phyloP scores from a whole-genome alignment of 2,329 filamentous ascomycete genomes.

The Colletotrichum theobromicola region DNA sequence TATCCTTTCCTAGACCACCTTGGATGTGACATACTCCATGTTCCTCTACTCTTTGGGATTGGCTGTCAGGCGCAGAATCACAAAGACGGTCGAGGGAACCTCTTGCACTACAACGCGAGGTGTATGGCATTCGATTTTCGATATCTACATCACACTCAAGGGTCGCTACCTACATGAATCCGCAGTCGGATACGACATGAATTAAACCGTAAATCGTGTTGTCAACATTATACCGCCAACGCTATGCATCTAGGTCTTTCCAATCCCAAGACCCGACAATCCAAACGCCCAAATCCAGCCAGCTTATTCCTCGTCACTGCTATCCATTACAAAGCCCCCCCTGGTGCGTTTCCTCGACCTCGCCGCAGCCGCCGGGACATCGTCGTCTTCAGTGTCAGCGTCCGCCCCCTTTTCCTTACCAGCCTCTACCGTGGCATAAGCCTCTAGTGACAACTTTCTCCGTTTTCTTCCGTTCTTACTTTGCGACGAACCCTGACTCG shows the following conservation, averaged over 20 bases:
- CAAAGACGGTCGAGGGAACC: too few species aligned
- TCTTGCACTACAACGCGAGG: too few species aligned
- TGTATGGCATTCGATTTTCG: too few species aligned
- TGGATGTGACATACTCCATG: too few species aligned
- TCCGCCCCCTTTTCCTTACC: not conserved
- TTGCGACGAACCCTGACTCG: constrained; percentile 13
- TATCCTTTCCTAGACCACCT: too few species aligned
- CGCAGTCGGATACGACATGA: not conserved
- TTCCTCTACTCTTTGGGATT: too few species aligned
- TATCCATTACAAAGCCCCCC: constrained; percentile 63
- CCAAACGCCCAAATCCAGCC: not conserved
- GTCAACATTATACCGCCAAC: not conserved
- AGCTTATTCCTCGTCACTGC: constrained; percentile 59
- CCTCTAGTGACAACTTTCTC: not conserved
- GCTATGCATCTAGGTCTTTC: constrained; percentile 5
- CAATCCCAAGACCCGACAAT: not conserved
- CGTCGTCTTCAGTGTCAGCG: constrained; percentile 40
- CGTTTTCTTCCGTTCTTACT: constrained; percentile 8
- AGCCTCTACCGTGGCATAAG: not conserved
- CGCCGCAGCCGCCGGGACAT: constrained; percentile 39
- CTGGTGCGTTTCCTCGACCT: constrained; percentile 49
- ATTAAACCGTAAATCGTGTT: not conserved
- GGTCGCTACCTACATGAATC: too few species aligned
- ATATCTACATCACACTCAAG: too few species aligned
- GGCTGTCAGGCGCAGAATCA: too few species aligned